Percentiles rank a stretch among this genome's conserved stretches.
Evolutionary conservation across 2,329 filamentous ascomycete species (phyloP).

Genomic region (Sclerotinia subarctica): DNA sequence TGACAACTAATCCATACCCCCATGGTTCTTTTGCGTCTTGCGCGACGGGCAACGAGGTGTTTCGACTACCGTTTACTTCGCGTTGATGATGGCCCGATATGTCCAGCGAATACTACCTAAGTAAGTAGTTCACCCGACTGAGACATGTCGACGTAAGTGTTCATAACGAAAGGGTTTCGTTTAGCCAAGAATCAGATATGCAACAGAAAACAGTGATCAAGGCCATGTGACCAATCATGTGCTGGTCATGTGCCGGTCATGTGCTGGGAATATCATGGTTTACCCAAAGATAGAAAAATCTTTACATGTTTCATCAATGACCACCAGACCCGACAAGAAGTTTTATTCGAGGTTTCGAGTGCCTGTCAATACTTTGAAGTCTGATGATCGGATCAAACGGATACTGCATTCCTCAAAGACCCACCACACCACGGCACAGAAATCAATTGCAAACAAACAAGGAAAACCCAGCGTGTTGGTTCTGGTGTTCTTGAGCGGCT

Average conservation of each 20-base stretch:
- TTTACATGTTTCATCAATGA: background rate
- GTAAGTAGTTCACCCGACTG: no score
- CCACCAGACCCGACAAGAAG: background rate
- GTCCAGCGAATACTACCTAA: no score
- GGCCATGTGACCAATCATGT: background rate
- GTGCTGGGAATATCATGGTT: background rate
- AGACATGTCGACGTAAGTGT: no score
- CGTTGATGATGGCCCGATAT: no score
- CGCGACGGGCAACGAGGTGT: no score
- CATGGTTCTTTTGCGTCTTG: no score
- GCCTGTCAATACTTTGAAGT: background rate
- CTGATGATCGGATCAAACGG: background rate
- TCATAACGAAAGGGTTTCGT: no score
- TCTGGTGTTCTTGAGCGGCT: background rate
- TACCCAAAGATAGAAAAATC: no score
- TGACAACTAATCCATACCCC: no score
- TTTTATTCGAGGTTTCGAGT: background rate
- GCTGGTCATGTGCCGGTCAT: background rate
- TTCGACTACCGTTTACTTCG: no score
- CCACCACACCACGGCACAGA: slow-evolving; percentile 5
- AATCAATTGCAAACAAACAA: background rate
- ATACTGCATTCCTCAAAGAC: background rate
- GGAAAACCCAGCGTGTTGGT: background rate
- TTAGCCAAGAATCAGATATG: background rate
- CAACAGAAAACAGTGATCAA: background rate